phyloP scores from a whole-genome alignment of 768 basidiomycete genomes.

The Collybia nuda region DNA sequence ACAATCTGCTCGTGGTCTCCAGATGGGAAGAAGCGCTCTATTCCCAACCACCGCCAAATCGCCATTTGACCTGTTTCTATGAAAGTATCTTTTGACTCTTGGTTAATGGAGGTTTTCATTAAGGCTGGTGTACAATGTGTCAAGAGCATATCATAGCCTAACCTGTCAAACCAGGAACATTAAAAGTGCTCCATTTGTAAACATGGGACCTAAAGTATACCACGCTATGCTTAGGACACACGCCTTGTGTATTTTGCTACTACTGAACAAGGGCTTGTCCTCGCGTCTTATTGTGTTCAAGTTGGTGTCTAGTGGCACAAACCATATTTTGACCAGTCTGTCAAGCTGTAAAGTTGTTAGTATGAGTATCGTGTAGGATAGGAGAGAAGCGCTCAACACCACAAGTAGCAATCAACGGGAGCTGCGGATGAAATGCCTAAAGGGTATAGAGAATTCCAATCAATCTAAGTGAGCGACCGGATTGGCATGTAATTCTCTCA shows the following conservation, averaged over 20 bases:
- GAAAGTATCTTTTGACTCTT: conserved; percentile 24
- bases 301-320: conserved; percentile 38
- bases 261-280: conserved; percentile 79
- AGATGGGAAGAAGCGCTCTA: conserved; percentile 64
- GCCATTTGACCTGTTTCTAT: conserved; percentile 50
- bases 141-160: conserved; percentile 52
- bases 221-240: conserved; percentile 65
- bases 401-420: conserved; percentile 73
- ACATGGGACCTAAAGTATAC: conserved; percentile 28
- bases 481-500: conserved; percentile 33
- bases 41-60: conserved; percentile 69
- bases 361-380: background rate
- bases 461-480: conserved; percentile 2
- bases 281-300: conserved; percentile 51
- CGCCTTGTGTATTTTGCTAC: conserved; percentile 62
- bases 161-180: conserved; percentile 34
- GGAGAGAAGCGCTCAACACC: conserved; percentile 48
- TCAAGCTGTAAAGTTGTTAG: conserved; percentile 54
- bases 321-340: conserved; percentile 76
- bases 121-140: conserved; percentile 55
- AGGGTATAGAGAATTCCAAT: background rate
- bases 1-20: conserved; percentile 31
- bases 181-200: no score
- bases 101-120: conserved; percentile 30
- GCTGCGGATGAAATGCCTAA: conserved; percentile 67